These are phyloP conservation scores for Phytophthora niederhauseri DNA, from an alignment of 352 stramenopile species.

Conservation along the genomic window DNA sequence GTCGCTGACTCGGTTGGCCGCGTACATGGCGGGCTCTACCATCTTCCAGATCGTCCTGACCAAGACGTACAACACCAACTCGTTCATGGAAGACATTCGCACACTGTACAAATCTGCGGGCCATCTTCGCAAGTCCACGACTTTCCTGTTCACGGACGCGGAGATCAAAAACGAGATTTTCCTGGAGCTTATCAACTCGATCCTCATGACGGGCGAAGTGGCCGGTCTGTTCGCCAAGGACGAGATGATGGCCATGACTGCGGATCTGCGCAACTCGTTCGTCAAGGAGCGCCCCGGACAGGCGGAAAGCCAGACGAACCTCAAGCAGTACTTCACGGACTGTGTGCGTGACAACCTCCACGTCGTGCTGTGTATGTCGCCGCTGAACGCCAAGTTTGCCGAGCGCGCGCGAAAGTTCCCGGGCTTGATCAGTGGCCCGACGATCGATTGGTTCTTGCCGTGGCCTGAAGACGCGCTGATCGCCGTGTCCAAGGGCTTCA, in stretches of 20 bases:
- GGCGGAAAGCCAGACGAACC: conserved; percentile 96
- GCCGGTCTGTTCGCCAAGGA: conserved; percentile 98
- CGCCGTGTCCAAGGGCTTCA: conserved; percentile 96
- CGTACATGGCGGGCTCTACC: conserved; percentile 96
- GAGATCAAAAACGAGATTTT: conserved; percentile 99
- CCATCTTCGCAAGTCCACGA: conserved; percentile 96
- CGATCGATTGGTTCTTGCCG: conserved; percentile 99
- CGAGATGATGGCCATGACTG: conserved; percentile 99
- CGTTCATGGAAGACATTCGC: conserved; percentile 98
- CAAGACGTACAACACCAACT: conserved; percentile 98
- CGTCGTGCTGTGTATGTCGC: conserved; percentile 99
- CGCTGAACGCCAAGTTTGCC: conserved; percentile 98
- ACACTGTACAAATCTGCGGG: conserved; percentile 97
- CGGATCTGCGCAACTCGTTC: conserved; percentile 95
- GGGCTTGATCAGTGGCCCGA: conserved; percentile 96
- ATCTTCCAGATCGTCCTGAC: conserved; percentile 99
- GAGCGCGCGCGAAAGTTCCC: conserved; percentile 97
- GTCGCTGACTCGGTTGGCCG: conserved; percentile 95
- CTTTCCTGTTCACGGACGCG: conserved; percentile 98
- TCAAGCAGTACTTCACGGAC: conserved; percentile 99
- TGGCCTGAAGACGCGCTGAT: conserved; percentile 99
- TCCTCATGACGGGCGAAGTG: conserved; percentile 99
- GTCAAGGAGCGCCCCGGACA: conserved; percentile 94
- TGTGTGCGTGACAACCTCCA: conserved; percentile 98
- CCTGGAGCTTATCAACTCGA: conserved; percentile 98